Conservation (phyloP, 108 stramenopile species). For the Skeletonema tropicum region DNA sequence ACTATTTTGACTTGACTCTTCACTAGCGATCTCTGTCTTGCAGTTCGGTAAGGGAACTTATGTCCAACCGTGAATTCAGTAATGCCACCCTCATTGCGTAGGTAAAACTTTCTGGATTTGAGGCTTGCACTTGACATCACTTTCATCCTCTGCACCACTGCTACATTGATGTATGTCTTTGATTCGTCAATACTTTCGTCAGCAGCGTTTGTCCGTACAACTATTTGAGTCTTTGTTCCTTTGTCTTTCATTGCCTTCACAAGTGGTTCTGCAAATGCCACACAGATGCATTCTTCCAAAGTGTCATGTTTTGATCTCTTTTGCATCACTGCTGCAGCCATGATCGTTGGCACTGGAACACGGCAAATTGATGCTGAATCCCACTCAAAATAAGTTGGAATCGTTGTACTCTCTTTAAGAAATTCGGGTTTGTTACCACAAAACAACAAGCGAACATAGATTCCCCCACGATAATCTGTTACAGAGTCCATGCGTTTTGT, state of each 20-base stretch:
- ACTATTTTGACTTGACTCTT: conserved; percentile 47
- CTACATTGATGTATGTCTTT: conserved; percentile 50
- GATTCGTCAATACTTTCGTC: conserved; percentile 27
- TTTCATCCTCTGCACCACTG: conserved; percentile 47
- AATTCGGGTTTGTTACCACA: conserved; percentile 73
- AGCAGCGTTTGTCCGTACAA: conserved; percentile 19
- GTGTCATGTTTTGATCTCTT: conserved; percentile 18
- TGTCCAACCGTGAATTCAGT: conserved; percentile 78
- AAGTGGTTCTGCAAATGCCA: conserved; percentile 57
- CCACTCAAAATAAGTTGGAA: conserved; percentile 88
- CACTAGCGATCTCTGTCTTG: conserved; percentile 73
- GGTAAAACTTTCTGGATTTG: conserved; percentile 44
- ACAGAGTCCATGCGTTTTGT: not conserved
- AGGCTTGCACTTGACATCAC: conserved; percentile 14
- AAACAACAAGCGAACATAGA: conserved; percentile 66
- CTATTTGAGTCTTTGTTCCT: conserved; percentile 20
- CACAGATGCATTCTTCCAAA: conserved; percentile 58
- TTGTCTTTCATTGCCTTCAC: conserved; percentile 48
- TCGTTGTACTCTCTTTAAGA: conserved; percentile 83
- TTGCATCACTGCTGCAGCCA: conserved; percentile 26
- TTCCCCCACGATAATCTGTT: not conserved
- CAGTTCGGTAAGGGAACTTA: conserved; percentile 74
- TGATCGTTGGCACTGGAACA: conserved; percentile 52
- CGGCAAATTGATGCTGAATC: conserved; percentile 75
- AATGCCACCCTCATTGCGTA: conserved; percentile 26